Base-by-base conservation (phyloP, 2,329 filamentous ascomycete genomes). In the Colletotrichum spinosum region DNA sequence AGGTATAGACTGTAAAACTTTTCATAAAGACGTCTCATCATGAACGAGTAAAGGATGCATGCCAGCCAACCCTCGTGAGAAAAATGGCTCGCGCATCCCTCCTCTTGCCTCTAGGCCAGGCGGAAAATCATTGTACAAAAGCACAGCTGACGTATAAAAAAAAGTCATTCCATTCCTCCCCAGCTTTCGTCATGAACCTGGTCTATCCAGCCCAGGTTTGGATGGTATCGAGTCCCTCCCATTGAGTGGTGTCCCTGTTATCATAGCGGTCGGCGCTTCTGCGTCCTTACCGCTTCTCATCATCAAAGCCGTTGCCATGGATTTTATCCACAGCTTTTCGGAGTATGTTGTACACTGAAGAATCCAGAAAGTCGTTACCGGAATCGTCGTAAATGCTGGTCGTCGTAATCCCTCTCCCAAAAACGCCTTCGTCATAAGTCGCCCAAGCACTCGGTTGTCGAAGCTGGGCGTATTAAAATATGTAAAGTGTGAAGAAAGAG, bases 271-370 rank as follows among this genome's bases (percentile, higher is more conserved):
- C 52, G 63, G 63, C 63, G 9, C 53, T 62, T 35, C 15, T 35
- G 13, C 52, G 17, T 58, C 63, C 58, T 11, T 4, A 37, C 63
- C 59, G 25, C 15, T 63, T 65, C 63, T 66, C 52, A 49, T 66
- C 63, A 52, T 66, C 54, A 66, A 62, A 52, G 42, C 58, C 63
- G 17, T 66, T 65, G 63, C 63, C 59, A 52, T 66, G 48, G 57
- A 62, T 48, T 33, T 42, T 63, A 48, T 57, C 39, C 63, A 63
- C 48, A 56, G 35, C 59, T 37, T 65, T 63, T 66, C 48, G 53
- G 51, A 66, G 57, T 65, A 63, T 66, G 63, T 66, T 57, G 59
- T 66, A 66, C 52, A 66, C 52, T 56, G 58, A 66, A 34, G 63
- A 63, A 53, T 54, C 59, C 63, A 66, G 63, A 63, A 66, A 50